Percentiles rank a stretch among this genome's conserved stretches.
Conservation (phyloP, 202 grass and related monocot genomes). For the Zoysia matrella region DNA sequence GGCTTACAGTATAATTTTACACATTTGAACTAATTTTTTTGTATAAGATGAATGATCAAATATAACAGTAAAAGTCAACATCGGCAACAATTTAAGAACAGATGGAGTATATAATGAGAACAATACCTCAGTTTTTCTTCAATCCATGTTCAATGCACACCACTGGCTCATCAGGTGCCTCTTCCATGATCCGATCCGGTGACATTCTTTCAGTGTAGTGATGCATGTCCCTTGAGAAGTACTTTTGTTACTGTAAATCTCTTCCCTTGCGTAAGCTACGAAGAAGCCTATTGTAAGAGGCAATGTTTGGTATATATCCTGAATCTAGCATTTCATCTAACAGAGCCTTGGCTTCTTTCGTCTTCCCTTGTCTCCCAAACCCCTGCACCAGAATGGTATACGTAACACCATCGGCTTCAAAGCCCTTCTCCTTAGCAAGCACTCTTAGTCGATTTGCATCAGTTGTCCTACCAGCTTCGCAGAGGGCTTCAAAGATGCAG, state of each 20-base stretch:
- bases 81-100: no score
- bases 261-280: constrained; percentile 49
- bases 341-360: constrained; percentile 62
- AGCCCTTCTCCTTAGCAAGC: constrained; percentile 66
- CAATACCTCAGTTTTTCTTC: constrained; percentile 17
- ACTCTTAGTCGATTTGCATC: constrained; percentile 61
- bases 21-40: no score
- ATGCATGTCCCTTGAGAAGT: not conserved
- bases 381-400: constrained; percentile 71
- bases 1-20: no score
- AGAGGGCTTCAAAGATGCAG: constrained; percentile 73
- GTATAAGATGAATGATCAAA: no score
- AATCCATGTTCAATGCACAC: not conserved
- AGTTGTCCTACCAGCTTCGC: constrained; percentile 56
- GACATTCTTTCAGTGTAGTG: constrained; percentile 1
- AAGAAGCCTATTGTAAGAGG: constrained; percentile 72
- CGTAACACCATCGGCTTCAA: constrained; percentile 54
- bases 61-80: no score
- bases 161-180: not conserved
- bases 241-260: not conserved
- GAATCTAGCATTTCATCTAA: constrained; percentile 85
- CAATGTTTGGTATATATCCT: constrained; percentile 84
- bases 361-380: constrained; percentile 75
- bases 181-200: not conserved
- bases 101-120: not conserved